A percentile compares a stretch with the other conserved stretches of the same genome.
Conservation (phyloP, 495 filamentous ascomycete genomes). For the Lasiosphaeria hispida region DNA sequence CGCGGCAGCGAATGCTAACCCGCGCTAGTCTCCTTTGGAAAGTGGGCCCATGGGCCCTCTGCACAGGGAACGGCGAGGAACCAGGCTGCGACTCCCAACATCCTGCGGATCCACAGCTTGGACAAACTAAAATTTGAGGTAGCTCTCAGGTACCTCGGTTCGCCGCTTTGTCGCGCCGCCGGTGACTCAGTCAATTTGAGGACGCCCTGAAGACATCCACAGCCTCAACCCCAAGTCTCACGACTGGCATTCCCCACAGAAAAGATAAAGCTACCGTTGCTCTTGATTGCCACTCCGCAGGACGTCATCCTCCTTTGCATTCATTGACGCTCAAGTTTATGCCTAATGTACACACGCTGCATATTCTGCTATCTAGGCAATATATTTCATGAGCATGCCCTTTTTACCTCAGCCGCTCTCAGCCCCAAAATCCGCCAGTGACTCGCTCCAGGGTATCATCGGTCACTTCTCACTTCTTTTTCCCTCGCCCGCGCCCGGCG, state of each 20-base stretch:
- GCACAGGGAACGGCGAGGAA: neutral
- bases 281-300: neutral
- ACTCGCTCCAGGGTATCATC: constrained; percentile 5
- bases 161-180: neutral
- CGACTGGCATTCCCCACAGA: neutral
- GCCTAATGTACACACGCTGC: too few relatives aligned
- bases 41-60: constrained; percentile 20
- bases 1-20: constrained; percentile 16
- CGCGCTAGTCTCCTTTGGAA: constrained; percentile 13
- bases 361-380: too few relatives aligned
- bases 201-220: neutral
- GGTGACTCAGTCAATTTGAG: constrained; percentile 3
- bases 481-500: constrained; percentile 27
- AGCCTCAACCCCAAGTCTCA: neutral
- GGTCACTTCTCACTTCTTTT: constrained; percentile 14
- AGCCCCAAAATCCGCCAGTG: too few relatives aligned
- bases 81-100: neutral
- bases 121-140: neutral
- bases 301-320: neutral
- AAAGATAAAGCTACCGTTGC: neutral
- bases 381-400: neutral
- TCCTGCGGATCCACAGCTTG: neutral
- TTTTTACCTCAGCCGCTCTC: neutral
- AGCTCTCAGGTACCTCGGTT: neutral
- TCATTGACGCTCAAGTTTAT: neutral